Base-by-base conservation (phyloP, 495 filamentous ascomycete genomes). In the Penicillium paradoxum region DNA sequence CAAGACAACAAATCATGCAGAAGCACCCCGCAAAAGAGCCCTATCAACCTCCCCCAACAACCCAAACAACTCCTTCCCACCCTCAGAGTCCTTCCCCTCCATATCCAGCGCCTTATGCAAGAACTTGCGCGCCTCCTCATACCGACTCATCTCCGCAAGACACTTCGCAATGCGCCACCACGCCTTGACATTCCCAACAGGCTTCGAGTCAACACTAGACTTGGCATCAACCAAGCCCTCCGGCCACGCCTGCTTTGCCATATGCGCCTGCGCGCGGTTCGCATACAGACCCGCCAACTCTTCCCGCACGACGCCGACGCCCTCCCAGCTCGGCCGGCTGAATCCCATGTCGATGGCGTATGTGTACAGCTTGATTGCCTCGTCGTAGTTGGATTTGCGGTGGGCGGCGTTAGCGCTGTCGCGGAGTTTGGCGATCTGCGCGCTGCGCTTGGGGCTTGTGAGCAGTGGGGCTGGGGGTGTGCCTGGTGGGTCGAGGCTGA, bases 181-280 rank as follows among this genome's bases (percentile, higher is more conserved):
- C 2, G 86, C 91, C 83, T 97, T 97, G 6, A 87, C 83, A 71
- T 98, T 97, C 25, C 85, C 89, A 38, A 80, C 74, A 47, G 82
- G 76, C 82, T 95, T 96, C 50, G 87, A 81, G 72, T 96, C 92
- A n/a, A 96, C 87, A 62, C 87, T 92, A 5, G 77, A 73, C 74
- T 90, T 84, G n/a, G 88, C 89, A 73, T 98, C 93, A 3, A 85
- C 73, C 19, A 86, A 76, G 3, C 78, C 93, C 76, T 93, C 90
- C 5, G 87, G 73, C 91, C 91, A 98, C 39, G 77, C 74, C 70
- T 79, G 77, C 67, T 84, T 64, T 2, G 79, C 84, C 84, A 97
- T 95, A 59, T 91, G 79, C 54, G 90, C 89, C 80, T 97, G 91
- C 42, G 91, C 91, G 18, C 95, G 81, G 68, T 97, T 96, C 45